These are phyloP conservation scores for Phytophthora crassamura DNA, from an alignment of 352 stramenopile species.

Conservation along the genomic window DNA sequence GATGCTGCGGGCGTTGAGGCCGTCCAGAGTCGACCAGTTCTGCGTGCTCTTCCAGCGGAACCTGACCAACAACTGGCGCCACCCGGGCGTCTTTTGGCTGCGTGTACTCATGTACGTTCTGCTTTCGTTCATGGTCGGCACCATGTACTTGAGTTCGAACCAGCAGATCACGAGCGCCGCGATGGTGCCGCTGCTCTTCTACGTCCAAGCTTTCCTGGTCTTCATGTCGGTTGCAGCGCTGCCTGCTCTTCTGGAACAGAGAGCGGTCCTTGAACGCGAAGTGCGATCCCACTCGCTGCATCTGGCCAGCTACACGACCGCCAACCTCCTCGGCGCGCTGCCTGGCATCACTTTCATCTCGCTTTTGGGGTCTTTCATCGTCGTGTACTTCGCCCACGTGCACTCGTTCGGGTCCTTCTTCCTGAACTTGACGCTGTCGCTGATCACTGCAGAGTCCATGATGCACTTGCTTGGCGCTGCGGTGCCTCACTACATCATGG, in stretches of 20 bases:
- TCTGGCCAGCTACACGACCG: slow-evolving; percentile 74
- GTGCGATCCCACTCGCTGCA: slow-evolving; percentile 62
- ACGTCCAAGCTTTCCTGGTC: slow-evolving; percentile 89
- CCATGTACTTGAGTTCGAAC: slow-evolving; percentile 73
- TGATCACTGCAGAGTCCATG: slow-evolving; percentile 75
- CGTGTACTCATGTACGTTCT: slow-evolving; percentile 81
- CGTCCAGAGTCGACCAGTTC: slow-evolving; percentile 62
- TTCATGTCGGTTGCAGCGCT: slow-evolving; percentile 92
- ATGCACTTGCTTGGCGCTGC: slow-evolving; percentile 73
- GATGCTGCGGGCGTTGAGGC: slow-evolving; percentile 40
- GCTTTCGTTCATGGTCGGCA: slow-evolving; percentile 74
- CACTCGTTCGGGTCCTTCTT: slow-evolving; percentile 67
- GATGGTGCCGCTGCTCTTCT: slow-evolving; percentile 84
- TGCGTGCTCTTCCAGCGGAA: slow-evolving; percentile 59
- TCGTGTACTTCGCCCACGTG: slow-evolving; percentile 60
- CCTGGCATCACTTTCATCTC: slow-evolving; percentile 73
- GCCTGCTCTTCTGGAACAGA: slow-evolving; percentile 86
- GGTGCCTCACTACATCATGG: slow-evolving; percentile 83
- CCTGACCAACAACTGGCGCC: slow-evolving; percentile 69
- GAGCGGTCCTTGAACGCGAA: slow-evolving; percentile 87
- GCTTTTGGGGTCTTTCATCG: slow-evolving; percentile 53
- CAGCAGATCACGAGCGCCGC: slow-evolving; percentile 36
- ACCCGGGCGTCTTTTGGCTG: slow-evolving; percentile 79
- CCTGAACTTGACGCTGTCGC: slow-evolving; percentile 70
- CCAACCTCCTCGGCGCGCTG: slow-evolving; percentile 74